Evolutionary conservation across 2,329 filamentous ascomycete species (phyloP), one percentile per base, ranked within the genome.

Genomic region (Paracamarosporium sp.): DNA sequence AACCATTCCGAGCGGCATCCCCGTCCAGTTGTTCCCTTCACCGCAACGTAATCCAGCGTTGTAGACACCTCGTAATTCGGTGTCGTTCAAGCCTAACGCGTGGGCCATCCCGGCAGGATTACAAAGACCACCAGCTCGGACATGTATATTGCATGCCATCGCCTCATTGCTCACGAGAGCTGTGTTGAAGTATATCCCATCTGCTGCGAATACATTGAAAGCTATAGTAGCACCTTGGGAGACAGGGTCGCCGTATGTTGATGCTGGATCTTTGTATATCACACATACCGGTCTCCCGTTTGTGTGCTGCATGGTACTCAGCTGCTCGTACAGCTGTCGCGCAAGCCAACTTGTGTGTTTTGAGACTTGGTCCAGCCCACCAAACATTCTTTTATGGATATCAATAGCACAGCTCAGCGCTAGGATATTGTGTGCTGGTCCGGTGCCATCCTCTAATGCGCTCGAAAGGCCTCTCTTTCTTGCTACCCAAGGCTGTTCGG

Each of bases 371-470:
- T 79, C 75, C 81, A 90, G 86, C 4, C 81, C 83, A 1, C 82
- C 82, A 66, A 84, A 90, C 3, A 90, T 71, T 28, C 79, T 76
- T 31, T 74, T 68, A 68, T 90, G 86, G 0, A 82, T 81, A 33
- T 83, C 80, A 28, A 89, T 84, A 2, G 86, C 86, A 56, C 86
- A 81, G 3, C 82, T 83, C 20, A 89, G 77, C 0, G 87, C 87
- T 52, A 89, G 77, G 57, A 90, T 89, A 57, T 78, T 87, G 68
- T 88, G 87, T 63, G 88, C 88, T 1, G 87, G 85, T 9, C 88
- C 75, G 1, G 87, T 90, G 1, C 88, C 88, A 63, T 91, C 88
- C 68, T 91, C 88, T 7, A 90, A 80, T 1, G 81, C 80, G 40
- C 88, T 85, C 65, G 89, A 86, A 3, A 88, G 75, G 44, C 80